phyloP scores from a whole-genome alignment of 805 yeast species.

The Saccharomycopsis oosterbeekiorum region DNA sequence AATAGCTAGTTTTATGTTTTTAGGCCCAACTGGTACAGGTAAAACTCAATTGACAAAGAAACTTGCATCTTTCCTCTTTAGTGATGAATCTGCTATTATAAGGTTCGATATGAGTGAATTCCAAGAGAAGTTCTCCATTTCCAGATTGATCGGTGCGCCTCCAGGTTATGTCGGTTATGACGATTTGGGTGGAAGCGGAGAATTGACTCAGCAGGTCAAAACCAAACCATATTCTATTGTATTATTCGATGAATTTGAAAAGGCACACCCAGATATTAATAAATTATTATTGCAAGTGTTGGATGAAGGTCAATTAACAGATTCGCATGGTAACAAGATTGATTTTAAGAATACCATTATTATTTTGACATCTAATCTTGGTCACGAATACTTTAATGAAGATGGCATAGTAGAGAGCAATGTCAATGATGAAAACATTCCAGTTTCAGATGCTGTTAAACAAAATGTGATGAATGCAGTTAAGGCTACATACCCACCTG shows the following conservation, averaged over 20 bases:
- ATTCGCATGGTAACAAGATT: conserved; percentile 87
- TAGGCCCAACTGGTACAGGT: conserved; percentile 99
- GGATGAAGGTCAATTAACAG: conserved; percentile 92
- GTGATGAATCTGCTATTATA: conserved; percentile 76
- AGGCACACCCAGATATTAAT: conserved; percentile 93
- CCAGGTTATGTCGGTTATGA: conserved; percentile 98
- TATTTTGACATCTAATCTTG: conserved; percentile 94
- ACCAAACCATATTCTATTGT: conserved; percentile 92
- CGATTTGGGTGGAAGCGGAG: conserved; percentile 67
- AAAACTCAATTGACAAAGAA: conserved; percentile 93
- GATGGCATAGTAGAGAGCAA: conserved; percentile 34
- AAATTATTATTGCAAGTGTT: conserved; percentile 83
- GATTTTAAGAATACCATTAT: conserved; percentile 92
- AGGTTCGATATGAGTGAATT: conserved; percentile 98
- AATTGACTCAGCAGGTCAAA: conserved; percentile 90
- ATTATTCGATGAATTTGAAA: conserved; percentile 91
- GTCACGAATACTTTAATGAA: conserved; percentile 75
- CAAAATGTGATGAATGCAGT: conserved; percentile 54
- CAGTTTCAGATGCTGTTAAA: conserved; percentile 45
- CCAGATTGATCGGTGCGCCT: conserved; percentile 92
- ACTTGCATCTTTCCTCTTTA: conserved; percentile 84
- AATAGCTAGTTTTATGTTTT: conserved; percentile 89
- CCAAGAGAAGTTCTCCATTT: conserved; percentile 87
- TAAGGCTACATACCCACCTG: conserved; percentile 79
- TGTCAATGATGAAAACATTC: conserved; percentile 45